Conservation (phyloP, 768 basidiomycete species). For the Tylopilus subfusipes region DNA sequence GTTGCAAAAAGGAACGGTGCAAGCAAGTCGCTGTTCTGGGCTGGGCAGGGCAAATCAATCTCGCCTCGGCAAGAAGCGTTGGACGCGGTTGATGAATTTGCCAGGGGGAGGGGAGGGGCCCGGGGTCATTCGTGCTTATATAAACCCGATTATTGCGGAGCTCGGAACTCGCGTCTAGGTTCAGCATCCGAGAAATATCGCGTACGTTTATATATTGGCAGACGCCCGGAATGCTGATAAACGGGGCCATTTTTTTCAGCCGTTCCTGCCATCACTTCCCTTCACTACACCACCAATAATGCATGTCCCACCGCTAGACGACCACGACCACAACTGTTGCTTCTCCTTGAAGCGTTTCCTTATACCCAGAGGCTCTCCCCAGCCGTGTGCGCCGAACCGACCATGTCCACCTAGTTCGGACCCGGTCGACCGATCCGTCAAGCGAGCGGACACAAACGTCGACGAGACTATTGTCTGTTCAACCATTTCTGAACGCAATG, state of each 20-base stretch:
- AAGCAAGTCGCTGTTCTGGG: neutral
- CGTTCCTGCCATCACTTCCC: neutral
- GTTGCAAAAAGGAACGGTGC: neutral
- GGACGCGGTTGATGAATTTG: constrained; percentile 3
- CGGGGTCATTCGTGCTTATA: constrained; percentile 12
- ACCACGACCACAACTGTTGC: constrained; percentile 20
- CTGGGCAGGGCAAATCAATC: constrained; percentile 3
- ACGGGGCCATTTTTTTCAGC: constrained; percentile 22
- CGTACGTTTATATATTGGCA: constrained; percentile 7
- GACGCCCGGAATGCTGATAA: constrained; percentile 30
- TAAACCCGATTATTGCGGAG: constrained; percentile 28
- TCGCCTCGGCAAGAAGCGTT: constrained; percentile 3
- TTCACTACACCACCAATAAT: constrained; percentile 18
- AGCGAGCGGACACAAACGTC: neutral
- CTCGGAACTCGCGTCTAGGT: constrained; percentile 25
- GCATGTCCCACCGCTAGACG: constrained; percentile 23
- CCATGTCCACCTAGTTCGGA: neutral
- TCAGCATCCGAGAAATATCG: constrained; percentile 15
- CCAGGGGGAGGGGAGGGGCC: too few species aligned
- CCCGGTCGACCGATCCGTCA: constrained; percentile 1
- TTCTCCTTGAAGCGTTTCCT: constrained; percentile 23
- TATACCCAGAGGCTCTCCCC: neutral
- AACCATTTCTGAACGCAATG: neutral
- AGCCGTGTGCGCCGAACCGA: neutral
- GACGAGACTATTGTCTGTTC: constrained; percentile 9